These are phyloP conservation scores for Citrus reticulata DNA, from an alignment of 345 rosid genomes.

Conservation along the genomic window DNA sequence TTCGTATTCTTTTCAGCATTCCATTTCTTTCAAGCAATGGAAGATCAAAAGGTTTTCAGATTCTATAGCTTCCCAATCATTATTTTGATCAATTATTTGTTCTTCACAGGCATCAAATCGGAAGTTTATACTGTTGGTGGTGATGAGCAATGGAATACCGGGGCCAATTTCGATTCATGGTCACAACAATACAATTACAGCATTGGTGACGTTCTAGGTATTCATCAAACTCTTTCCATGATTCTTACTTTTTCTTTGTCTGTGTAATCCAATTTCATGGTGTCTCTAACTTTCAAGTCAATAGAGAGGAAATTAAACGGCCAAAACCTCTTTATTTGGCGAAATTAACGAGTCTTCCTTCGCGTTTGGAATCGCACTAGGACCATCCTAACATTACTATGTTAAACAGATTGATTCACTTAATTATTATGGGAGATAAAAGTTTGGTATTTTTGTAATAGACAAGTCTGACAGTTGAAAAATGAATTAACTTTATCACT, in stretches of 20 bases:
- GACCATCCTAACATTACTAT: too few relatives aligned
- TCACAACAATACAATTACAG: slow-evolving; percentile 40
- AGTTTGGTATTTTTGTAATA: too few relatives aligned
- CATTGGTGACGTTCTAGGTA: slow-evolving; percentile 52
- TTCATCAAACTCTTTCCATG: not conserved
- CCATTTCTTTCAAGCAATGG: slow-evolving; percentile 13
- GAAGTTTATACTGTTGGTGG: slow-evolving; percentile 45
- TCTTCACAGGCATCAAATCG: slow-evolving; percentile 19
- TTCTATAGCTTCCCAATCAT: not conserved
- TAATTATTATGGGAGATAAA: too few relatives aligned
- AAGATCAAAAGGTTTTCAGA: not conserved
- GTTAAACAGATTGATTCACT: too few relatives aligned
- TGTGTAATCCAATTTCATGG: too few relatives aligned
- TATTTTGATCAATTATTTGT: not conserved
- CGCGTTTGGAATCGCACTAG: too few relatives aligned
- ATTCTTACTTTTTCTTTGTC: not conserved
- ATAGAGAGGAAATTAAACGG: too few relatives aligned
- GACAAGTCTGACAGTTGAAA: too few relatives aligned
- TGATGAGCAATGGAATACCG: slow-evolving; percentile 33
- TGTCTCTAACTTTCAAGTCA: too few relatives aligned
- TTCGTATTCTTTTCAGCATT: not conserved
- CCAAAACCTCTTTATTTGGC: too few relatives aligned
- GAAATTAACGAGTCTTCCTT: too few relatives aligned
- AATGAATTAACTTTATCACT: too few relatives aligned
- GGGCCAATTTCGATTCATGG: slow-evolving; percentile 36